Conservation (phyloP, 352 stramenopile species). For the Peronospora belbahrii region DNA sequence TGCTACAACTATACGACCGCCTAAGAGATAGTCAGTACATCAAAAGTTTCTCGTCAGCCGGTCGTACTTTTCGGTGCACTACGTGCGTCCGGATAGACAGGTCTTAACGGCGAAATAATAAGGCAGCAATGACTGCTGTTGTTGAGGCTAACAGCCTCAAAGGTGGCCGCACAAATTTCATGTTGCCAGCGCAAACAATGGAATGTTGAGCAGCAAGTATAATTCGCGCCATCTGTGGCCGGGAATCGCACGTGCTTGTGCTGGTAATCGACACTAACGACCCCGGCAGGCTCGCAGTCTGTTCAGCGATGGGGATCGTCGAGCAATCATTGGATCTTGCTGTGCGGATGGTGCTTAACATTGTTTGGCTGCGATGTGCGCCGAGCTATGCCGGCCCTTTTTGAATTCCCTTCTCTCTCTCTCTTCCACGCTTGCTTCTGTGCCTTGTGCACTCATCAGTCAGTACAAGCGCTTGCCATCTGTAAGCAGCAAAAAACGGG, state of each 20-base stretch:
- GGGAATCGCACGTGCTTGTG: slow-evolving; percentile 10
- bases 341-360: slow-evolving; percentile 19
- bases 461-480: neutral
- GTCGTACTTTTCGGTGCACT: slow-evolving; percentile 22
- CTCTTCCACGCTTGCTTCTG: neutral
- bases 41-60: slow-evolving; percentile 28
- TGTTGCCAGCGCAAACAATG: slow-evolving; percentile 10
- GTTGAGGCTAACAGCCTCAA: neutral
- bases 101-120: slow-evolving; percentile 8
- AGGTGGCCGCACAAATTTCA: slow-evolving; percentile 1
- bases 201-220: slow-evolving; percentile 8
- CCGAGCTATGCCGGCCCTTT: neutral
- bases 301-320: slow-evolving; percentile 4
- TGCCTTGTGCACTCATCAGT: neutral
- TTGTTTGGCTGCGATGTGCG: slow-evolving; percentile 4
- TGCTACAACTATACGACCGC: slow-evolving; percentile 12
- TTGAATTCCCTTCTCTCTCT: neutral
- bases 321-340: slow-evolving; percentile 10
- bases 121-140: neutral
- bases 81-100: slow-evolving; percentile 12
- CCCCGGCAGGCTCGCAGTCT: slow-evolving; percentile 4
- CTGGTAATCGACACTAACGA: slow-evolving; percentile 19
- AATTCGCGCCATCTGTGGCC: slow-evolving; percentile 17
- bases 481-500: slow-evolving; percentile 26
- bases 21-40: slow-evolving; percentile 10